Evolutionary conservation across 192 early-diverging fungal genomes (phyloP).

Genomic region (Kickxella alabastrina): DNA sequence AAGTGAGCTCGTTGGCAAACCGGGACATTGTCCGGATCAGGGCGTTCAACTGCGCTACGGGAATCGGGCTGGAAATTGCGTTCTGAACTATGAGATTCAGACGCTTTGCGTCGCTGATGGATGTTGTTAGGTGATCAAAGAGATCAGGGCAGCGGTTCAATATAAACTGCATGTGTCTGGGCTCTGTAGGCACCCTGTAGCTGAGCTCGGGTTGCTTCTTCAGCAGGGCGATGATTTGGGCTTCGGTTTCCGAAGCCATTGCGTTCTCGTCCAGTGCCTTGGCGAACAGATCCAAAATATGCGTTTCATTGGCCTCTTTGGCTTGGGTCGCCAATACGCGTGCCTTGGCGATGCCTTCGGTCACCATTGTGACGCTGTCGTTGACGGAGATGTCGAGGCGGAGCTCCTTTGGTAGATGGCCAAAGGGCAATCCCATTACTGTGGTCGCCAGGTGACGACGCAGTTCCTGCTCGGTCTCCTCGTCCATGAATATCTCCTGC

Average conservation of each 20-base stretch:
- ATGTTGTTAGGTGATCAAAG: not conserved
- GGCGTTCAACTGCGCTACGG: conserved; percentile 25
- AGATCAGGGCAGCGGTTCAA: not conserved
- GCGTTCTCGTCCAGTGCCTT: not conserved
- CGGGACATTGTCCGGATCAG: conserved; percentile 24
- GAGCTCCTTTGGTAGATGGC: conserved; percentile 16
- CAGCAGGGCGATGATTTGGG: conserved; percentile 1
- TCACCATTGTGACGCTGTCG: conserved; percentile 11
- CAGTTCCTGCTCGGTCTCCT: conserved; percentile 8
- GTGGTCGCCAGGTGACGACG: conserved; percentile 9
- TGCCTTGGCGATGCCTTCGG: conserved; percentile 11
- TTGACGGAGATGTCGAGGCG: not conserved
- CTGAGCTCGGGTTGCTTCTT: conserved; percentile 17
- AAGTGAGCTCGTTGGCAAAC: conserved; percentile 1
- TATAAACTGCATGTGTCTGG: conserved; percentile 8
- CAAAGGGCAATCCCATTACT: conserved; percentile 11
- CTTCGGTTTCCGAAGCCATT: not conserved
- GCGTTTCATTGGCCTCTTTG: conserved; percentile 8
- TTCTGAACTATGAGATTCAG: conserved; percentile 16
- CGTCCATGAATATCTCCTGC: not conserved
- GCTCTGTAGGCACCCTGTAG: conserved; percentile 5
- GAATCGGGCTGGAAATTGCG: conserved; percentile 28
- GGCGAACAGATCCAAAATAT: conserved; percentile 18
- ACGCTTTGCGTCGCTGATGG: not conserved
- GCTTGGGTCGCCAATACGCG: conserved; percentile 6